These are phyloP conservation scores for Magnusiomyces magnusii DNA, from an alignment of 1,139 yeast species.

Conservation along the genomic window DNA sequence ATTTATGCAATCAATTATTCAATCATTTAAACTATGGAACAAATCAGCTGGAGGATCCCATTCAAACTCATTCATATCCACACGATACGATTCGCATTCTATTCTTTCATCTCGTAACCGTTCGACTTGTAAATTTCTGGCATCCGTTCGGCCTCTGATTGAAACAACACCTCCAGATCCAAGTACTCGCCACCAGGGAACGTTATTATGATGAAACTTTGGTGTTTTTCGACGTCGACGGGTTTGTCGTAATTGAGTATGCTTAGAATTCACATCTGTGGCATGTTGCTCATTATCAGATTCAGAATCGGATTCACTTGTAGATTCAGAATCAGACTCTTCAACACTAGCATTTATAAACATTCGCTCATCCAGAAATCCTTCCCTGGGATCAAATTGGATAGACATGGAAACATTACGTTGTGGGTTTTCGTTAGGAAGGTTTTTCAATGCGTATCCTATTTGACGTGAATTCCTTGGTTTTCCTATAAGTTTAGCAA, in stretches of 20 bases:
- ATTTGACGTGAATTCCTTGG: conserved; percentile 70
- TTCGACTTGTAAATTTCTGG: conserved; percentile 44
- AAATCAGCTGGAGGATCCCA: conserved; percentile 49
- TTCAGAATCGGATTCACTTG: not conserved
- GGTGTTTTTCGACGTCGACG: conserved; percentile 11
- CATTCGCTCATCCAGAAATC: conserved; percentile 6
- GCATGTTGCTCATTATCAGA: conserved; percentile 19
- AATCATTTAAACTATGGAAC: not conserved
- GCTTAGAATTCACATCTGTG: not conserved
- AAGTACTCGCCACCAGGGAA: conserved; percentile 83
- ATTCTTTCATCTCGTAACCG: conserved; percentile 46
- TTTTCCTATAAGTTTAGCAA: conserved; percentile 52
- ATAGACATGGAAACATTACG: conserved; percentile 1
- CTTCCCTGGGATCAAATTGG: conserved; percentile 4
- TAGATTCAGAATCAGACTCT: conserved; percentile 1
- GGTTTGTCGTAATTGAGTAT: conserved; percentile 3
- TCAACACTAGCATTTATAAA: not conserved
- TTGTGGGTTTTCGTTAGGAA: conserved; percentile 30
- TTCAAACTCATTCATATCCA: conserved; percentile 45
- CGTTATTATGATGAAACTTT: conserved; percentile 32
- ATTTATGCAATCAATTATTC: not conserved
- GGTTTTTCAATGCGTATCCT: conserved; percentile 57
- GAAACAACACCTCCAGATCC: conserved; percentile 56
- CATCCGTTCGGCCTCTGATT: conserved; percentile 35
- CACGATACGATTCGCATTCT: conserved; percentile 33